phyloP scores from a whole-genome alignment of 148 eudicot species.

The Rhododendron simsii region DNA sequence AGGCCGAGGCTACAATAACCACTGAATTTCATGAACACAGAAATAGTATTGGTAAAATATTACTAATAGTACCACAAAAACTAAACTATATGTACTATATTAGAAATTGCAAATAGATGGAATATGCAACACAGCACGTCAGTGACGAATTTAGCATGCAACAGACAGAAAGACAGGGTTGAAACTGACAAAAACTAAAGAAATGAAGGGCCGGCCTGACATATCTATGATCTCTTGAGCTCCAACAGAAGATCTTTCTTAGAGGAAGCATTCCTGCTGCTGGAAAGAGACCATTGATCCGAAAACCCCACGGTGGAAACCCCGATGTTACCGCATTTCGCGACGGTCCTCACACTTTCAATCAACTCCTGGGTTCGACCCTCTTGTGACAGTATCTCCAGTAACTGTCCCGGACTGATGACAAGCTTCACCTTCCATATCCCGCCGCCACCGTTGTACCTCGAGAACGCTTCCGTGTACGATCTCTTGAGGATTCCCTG shows the following conservation, averaged over 20 bases:
- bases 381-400: constrained; percentile 71
- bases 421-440: constrained; percentile 93
- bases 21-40: neutral
- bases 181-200: neutral
- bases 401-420: constrained; percentile 59
- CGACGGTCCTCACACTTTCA: constrained; percentile 76
- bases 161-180: neutral
- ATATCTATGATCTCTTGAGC: neutral
- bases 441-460: constrained; percentile 22
- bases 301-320: constrained; percentile 39
- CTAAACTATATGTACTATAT: neutral
- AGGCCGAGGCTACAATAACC: neutral
- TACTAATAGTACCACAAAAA: neutral
- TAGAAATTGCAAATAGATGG: neutral
- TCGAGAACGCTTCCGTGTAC: constrained; percentile 25
- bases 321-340: constrained; percentile 59
- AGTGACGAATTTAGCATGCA: neutral
- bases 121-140: neutral
- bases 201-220: neutral
- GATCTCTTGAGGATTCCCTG: constrained; percentile 37
- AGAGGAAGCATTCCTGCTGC: constrained; percentile 41
- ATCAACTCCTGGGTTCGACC: constrained; percentile 64
- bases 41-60: neutral
- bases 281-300: constrained; percentile 72
- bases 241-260: constrained; percentile 26